phyloP scores from a whole-genome alignment of 208 protist species.

The Trypanosoma caninum region DNA sequence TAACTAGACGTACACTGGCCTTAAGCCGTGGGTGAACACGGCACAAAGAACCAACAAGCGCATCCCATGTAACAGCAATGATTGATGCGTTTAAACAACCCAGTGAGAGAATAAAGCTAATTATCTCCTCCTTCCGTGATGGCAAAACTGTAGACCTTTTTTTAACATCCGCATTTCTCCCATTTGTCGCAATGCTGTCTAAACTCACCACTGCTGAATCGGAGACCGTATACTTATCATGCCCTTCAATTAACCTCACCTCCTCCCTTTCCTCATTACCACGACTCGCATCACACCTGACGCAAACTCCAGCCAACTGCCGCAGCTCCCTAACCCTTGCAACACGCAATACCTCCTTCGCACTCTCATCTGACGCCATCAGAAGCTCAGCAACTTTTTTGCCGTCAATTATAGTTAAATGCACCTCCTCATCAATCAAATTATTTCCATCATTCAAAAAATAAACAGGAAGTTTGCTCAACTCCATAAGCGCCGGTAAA shows the following conservation, averaged over 20 bases:
- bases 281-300: neutral
- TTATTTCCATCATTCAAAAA: neutral
- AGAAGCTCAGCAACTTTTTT: neutral
- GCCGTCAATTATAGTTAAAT: slow-evolving; percentile 7
- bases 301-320: neutral
- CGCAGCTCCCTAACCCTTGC: slow-evolving; percentile 11
- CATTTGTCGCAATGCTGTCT: neutral
- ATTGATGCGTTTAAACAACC: slow-evolving; percentile 13
- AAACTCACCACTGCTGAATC: neutral
- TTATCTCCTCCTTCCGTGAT: slow-evolving; percentile 49
- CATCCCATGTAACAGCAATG: slow-evolving; percentile 49
- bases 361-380: neutral
- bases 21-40: slow-evolving; percentile 34
- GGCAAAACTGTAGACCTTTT: slow-evolving; percentile 22
- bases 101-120: slow-evolving; percentile 26
- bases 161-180: neutral
- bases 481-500: slow-evolving; percentile 25
- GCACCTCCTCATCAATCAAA: neutral
- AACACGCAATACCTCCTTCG: slow-evolving; percentile 9
- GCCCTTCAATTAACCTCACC: neutral
- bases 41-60: slow-evolving; percentile 42
- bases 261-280: neutral
- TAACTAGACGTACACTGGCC: slow-evolving; percentile 23
- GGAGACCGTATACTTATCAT: neutral
- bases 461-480: neutral